These are phyloP conservation scores for Fraxinus albicans DNA, from an alignment of 305 asterid genomes.

Conservation along the genomic window DNA sequence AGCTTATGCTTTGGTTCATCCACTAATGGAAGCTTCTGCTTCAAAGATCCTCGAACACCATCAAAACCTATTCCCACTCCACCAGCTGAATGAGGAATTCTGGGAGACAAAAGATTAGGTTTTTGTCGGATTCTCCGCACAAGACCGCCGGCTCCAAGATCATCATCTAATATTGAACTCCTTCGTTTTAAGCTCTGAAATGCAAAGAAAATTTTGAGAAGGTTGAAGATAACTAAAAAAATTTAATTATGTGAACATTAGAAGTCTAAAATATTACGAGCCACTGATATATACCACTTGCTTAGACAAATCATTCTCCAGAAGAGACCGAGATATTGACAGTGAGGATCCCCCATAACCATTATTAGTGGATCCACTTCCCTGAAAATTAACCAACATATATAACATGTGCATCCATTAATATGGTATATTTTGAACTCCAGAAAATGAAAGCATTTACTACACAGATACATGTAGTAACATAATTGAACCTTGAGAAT, in stretches of 20 bases:
- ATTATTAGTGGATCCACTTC: slow-evolving; percentile 41
- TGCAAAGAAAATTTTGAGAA: slow-evolving; percentile 12
- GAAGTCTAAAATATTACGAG: slow-evolving; percentile 9
- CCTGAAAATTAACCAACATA: slow-evolving; percentile 45
- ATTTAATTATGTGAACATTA: slow-evolving; percentile 15
- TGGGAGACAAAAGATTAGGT: slow-evolving; percentile 50
- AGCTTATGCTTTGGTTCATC: slow-evolving; percentile 34
- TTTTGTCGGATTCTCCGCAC: slow-evolving; percentile 81
- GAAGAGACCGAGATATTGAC: slow-evolving; percentile 33
- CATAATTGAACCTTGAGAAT: slow-evolving; percentile 33
- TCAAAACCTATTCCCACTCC: slow-evolving; percentile 48
- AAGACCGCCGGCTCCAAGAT: slow-evolving; percentile 68
- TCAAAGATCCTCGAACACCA: slow-evolving; percentile 20
- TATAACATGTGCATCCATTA: neutral
- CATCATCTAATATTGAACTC: slow-evolving; percentile 78
- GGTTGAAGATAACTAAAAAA: slow-evolving; percentile 16
- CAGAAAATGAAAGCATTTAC: neutral
- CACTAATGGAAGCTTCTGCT: slow-evolving; percentile 38
- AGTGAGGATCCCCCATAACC: slow-evolving; percentile 42
- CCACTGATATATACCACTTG: slow-evolving; percentile 39
- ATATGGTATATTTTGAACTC: slow-evolving; percentile 5
- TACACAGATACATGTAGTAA: neutral
- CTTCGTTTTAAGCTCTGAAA: slow-evolving; percentile 75
- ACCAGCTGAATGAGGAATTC: slow-evolving; percentile 28
- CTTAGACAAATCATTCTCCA: slow-evolving; percentile 42